Percentiles rank a stretch among this genome's conserved stretches.
Evolutionary conservation across 2,329 filamentous ascomycete species (phyloP).

Genomic region (Fusarium sp.): DNA sequence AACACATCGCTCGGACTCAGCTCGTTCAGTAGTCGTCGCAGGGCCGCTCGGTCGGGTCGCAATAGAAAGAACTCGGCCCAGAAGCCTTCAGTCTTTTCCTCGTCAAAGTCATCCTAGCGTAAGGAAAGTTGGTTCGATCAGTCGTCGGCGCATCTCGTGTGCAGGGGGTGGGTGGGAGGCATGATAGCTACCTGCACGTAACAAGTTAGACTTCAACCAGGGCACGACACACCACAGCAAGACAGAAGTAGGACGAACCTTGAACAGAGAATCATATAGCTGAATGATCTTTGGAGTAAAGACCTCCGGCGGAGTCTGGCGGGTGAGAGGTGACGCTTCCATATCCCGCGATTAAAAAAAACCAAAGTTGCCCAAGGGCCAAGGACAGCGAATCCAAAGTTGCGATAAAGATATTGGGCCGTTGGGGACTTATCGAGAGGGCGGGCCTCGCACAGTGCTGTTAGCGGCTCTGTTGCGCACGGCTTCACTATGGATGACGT

Average conservation of each 20-base stretch:
- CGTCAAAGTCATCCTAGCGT: slow-evolving; percentile 67
- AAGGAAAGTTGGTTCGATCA: slow-evolving; percentile 39
- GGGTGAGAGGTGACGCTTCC: slow-evolving; percentile 92
- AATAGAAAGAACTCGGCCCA: slow-evolving; percentile 97
- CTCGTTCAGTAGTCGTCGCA: slow-evolving; percentile 73
- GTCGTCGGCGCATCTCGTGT: slow-evolving; percentile 38
- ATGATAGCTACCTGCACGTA: not conserved
- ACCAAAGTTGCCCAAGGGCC: slow-evolving; percentile 9
- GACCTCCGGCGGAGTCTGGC: slow-evolving; percentile 85
- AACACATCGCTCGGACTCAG: slow-evolving; percentile 78
- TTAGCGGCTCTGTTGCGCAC: slow-evolving; percentile 5
- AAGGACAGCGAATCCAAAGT: slow-evolving; percentile 11
- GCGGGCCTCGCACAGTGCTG: slow-evolving; percentile 8
- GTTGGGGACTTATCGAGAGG: slow-evolving; percentile 12
- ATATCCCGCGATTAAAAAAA: slow-evolving; percentile 54
- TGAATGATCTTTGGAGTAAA: slow-evolving; percentile 95
- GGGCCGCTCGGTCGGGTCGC: slow-evolving; percentile 73
- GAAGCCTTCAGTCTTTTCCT: slow-evolving; percentile 84
- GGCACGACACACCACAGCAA: no score
- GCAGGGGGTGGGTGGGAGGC: slow-evolving; percentile 1
- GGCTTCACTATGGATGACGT: slow-evolving; percentile 9
- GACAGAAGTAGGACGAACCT: slow-evolving; percentile 50
- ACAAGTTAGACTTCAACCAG: not conserved
- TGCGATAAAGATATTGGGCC: slow-evolving; percentile 32
- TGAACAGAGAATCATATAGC: slow-evolving; percentile 86